Evolutionary conservation across 768 basidiomycete genomes (phyloP).

Genomic region (Calocera cornea): DNA sequence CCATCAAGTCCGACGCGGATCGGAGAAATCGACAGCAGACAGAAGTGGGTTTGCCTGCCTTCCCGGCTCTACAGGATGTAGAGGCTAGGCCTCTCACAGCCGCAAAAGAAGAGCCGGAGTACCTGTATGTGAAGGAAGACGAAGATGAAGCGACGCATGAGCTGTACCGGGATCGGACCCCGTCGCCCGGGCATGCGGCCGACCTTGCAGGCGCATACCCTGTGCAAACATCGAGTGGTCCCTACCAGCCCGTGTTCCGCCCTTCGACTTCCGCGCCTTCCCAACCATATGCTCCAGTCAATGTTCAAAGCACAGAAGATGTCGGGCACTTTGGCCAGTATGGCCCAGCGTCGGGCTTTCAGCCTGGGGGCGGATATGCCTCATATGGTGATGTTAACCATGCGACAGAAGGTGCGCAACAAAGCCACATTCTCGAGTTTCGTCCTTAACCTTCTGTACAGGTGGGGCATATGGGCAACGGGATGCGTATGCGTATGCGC

Average conservation of each 20-base stretch:
- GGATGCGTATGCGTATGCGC: too few relatives aligned
- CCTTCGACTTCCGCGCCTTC: background rate
- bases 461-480: too few relatives aligned
- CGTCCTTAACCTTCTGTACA: too few relatives aligned
- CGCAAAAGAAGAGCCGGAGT: background rate
- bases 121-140: background rate
- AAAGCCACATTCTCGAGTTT: too few relatives aligned
- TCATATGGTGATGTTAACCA: background rate
- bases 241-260: background rate
- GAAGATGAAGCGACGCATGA: background rate
- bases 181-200: background rate
- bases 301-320: background rate
- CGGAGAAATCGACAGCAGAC: constrained; percentile 52
- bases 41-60: constrained; percentile 61
- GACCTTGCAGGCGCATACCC: background rate
- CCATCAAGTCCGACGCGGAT: constrained; percentile 75
- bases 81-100: background rate
- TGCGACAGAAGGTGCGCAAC: too few relatives aligned
- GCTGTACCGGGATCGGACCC: background rate
- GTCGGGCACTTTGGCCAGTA: background rate
- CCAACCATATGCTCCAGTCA: background rate
- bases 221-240: background rate
- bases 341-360: background rate
- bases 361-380: background rate
- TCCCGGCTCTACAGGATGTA: constrained; percentile 22